Base-by-base conservation (phyloP, 371 early-diverging fungal species). In the Mucor plumbeus region DNA sequence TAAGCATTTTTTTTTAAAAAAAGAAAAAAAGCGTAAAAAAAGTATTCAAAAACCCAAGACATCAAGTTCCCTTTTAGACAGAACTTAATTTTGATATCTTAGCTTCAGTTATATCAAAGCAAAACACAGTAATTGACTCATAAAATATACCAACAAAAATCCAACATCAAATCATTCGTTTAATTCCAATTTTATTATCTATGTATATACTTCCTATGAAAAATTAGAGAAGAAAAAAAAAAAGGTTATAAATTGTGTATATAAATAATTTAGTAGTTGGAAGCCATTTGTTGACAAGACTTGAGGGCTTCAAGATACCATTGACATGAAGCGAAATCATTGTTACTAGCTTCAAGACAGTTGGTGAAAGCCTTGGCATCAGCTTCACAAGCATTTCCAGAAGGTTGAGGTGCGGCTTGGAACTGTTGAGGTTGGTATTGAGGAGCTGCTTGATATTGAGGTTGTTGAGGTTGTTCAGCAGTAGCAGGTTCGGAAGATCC, bases 271-370 rank as follows among this genome's bases (percentile, higher is more conserved):
- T 82, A 82, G 59, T 79, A 82, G 47, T 83, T 75, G 59, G 81
- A 70, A 26, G 85, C 81, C 81, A 89, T 85, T 54, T 88, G 80
- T 75, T 93, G 93, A 83, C 96, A 96, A 43, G 89, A 85, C 83
- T 94, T 94, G 70, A 96, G 85, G 76, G 89, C 88, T 69, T 97
- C 95, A 38, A 95, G 78, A 72, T 94, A 95, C 85, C 88, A 94
- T 78, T 92, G 90, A 83, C 95, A 97, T 10, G 90, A 84, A 56
- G 70, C 73, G 64, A 93, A 86, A 71, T 95, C 92, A 66, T 91
- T 88, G 69, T 86, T 85, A 77, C 86, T 93, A 65, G 82, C 73
- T 68, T 97, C 96, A 38, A 97, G 81, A 78, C 97, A 97, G 59
- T 88, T 83, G 35, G 90, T 89, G 73, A 95, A 95, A 7, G 92